Percentiles rank a stretch among this genome's conserved stretches.
Conservation (phyloP, 2,329 filamentous ascomycete species). For the Hyphodiscus sp. region DNA sequence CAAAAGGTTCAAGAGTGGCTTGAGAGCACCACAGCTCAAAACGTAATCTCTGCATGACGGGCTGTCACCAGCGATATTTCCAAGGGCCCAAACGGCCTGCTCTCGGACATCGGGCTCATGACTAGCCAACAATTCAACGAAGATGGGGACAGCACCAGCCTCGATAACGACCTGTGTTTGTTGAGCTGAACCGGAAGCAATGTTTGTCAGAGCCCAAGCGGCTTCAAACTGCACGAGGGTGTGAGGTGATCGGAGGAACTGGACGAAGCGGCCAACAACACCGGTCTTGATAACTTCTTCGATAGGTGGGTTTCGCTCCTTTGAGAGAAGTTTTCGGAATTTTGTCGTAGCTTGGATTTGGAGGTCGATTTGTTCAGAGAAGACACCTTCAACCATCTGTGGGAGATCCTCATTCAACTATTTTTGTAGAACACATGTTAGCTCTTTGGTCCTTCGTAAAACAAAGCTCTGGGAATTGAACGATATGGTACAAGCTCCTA, state of each 20-base stretch:
- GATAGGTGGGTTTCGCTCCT: constrained; percentile 98
- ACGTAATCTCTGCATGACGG: constrained; percentile 97
- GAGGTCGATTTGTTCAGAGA: constrained; percentile 96
- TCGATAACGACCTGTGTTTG: constrained; percentile 99
- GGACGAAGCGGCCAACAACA: constrained; percentile 94
- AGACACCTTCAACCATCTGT: constrained; percentile 95
- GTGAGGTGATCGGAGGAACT: constrained; percentile 95
- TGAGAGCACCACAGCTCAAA: constrained; percentile 81
- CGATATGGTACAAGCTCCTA: background rate
- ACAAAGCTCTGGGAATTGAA: background rate
- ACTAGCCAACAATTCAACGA: constrained; percentile 91
- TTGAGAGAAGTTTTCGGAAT: constrained; percentile 95
- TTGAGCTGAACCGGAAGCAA: constrained; percentile 91
- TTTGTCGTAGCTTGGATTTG: constrained; percentile 98
- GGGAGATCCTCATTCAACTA: constrained; percentile 97
- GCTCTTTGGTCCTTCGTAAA: background rate
- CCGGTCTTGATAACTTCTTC: constrained; percentile 99
- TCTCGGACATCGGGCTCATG: constrained; percentile 96
- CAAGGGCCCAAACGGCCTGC: constrained; percentile 96
- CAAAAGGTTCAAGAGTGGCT: constrained; percentile 80
- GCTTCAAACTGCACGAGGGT: constrained; percentile 98
- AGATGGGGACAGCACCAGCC: constrained; percentile 95
- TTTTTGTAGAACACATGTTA: constrained; percentile 13
- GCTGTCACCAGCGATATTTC: constrained; percentile 98
- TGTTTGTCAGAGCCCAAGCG: constrained; percentile 98